Conservation (phyloP, 2,329 filamentous ascomycete genomes). For the Lachnellula occidentalis region DNA sequence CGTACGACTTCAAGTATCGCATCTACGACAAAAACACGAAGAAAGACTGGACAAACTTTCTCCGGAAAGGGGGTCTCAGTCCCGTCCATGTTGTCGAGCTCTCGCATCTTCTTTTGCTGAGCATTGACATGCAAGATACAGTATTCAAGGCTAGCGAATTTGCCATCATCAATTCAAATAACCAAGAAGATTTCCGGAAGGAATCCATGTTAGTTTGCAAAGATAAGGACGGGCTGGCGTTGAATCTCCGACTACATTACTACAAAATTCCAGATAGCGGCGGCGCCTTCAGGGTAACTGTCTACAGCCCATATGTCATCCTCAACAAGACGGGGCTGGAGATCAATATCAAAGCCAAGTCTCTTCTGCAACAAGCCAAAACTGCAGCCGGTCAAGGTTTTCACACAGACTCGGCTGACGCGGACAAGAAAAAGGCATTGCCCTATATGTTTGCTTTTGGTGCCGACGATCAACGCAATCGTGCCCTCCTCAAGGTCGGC, state of each 20-base stretch:
- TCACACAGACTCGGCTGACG: constrained; percentile 41
- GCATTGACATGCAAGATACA: constrained; percentile 94
- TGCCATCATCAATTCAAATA: constrained; percentile 89
- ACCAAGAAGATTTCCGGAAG: constrained; percentile 79
- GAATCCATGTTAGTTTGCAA: constrained; percentile 77
- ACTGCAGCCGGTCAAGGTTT: constrained; percentile 77
- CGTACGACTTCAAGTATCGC: constrained; percentile 98
- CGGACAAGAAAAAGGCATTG: constrained; percentile 63
- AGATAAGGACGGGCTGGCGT: constrained; percentile 72
- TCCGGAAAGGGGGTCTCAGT: constrained; percentile 92
- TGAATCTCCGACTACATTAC: constrained; percentile 86
- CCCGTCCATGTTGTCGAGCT: constrained; percentile 96
- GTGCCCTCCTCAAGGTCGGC: constrained; percentile 79
- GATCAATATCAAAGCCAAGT: constrained; percentile 82
- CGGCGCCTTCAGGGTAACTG: constrained; percentile 90
- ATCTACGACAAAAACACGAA: constrained; percentile 99
- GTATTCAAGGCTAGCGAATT: constrained; percentile 94
- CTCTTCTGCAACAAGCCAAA: constrained; percentile 76
- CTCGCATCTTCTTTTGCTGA: constrained; percentile 86
- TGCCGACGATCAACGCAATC: constrained; percentile 84
- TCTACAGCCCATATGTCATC: constrained; percentile 92
- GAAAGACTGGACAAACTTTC: constrained; percentile 98
- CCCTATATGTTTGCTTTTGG: constrained; percentile 97
- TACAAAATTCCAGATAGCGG: constrained; percentile 85
- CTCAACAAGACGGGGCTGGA: constrained; percentile 92